Percentiles rank a stretch among this genome's conserved stretches.
phyloP scores from a whole-genome alignment of 805 yeast genomes.

The Jamesozyma lodderae region DNA sequence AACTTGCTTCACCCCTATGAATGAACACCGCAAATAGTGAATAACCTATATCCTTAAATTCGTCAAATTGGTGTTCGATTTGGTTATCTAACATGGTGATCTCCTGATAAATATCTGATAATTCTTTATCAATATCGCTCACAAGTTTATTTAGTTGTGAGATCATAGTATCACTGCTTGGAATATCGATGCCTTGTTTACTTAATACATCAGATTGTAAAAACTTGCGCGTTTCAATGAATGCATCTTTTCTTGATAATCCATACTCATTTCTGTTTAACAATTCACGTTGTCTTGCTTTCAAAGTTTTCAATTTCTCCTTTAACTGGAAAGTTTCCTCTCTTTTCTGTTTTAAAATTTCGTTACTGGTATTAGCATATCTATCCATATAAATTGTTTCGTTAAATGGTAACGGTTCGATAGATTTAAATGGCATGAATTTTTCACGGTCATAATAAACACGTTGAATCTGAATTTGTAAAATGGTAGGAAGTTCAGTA shows the following conservation, averaged over 20 bases:
- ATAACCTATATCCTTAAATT: constrained; percentile 59
- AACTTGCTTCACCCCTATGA: constrained; percentile 91
- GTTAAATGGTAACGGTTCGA: constrained; percentile 72
- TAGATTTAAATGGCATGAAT: constrained; percentile 70
- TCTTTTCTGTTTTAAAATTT: constrained; percentile 42
- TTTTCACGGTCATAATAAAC: constrained; percentile 77
- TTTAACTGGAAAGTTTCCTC: constrained; percentile 54
- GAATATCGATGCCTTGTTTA: constrained; percentile 35
- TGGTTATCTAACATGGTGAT: constrained; percentile 38
- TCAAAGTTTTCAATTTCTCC: constrained; percentile 38
- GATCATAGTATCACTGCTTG: constrained; percentile 12
- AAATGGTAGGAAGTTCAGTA: constrained; percentile 61
- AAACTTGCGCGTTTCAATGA: constrained; percentile 50
- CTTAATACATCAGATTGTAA: constrained; percentile 38
- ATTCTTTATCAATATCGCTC: constrained; percentile 37
- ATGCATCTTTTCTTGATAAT: constrained; percentile 40
- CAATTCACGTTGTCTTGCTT: constrained; percentile 36
- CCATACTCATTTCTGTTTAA: constrained; percentile 42
- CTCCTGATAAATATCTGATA: constrained; percentile 34
- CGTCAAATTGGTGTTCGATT: constrained; percentile 53
- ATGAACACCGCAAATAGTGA: constrained; percentile 85
- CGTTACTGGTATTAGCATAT: constrained; percentile 62
- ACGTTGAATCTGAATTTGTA: constrained; percentile 90
- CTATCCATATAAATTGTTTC: constrained; percentile 79
- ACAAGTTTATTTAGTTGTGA: constrained; percentile 34